These are phyloP conservation scores for Candida sphagnicola DNA, from an alignment of 805 yeast genomes.

Conservation along the genomic window DNA sequence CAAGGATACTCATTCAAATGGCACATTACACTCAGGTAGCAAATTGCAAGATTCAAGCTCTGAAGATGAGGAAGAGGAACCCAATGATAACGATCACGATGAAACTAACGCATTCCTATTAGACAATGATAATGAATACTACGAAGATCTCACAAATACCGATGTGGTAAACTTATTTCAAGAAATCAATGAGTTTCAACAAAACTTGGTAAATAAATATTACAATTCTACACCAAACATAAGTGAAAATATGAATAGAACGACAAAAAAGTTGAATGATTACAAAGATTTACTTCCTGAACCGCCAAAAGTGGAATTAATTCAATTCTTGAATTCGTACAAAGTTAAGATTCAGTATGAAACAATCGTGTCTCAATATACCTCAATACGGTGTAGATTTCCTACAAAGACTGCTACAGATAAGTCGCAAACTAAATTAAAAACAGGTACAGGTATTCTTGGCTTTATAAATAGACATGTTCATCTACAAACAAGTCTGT, in stretches of 20 bases:
- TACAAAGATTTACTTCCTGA: slow-evolving; percentile 21
- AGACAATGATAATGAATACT: background rate
- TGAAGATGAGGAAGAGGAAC: background rate
- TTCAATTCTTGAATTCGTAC: slow-evolving; percentile 10
- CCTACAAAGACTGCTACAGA: slow-evolving; percentile 9
- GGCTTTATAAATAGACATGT: slow-evolving; percentile 22
- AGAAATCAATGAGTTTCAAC: slow-evolving; percentile 30
- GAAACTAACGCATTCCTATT: slow-evolving; percentile 4
- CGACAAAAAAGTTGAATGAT: slow-evolving; percentile 33
- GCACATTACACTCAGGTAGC: too few species aligned
- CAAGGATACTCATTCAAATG: too few species aligned
- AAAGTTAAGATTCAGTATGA: slow-evolving; percentile 34
- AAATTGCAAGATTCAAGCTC: background rate
- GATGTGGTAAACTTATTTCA: slow-evolving; percentile 15
- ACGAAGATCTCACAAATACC: slow-evolving; percentile 1
- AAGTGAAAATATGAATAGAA: slow-evolving; percentile 17
- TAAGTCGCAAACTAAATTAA: slow-evolving; percentile 6
- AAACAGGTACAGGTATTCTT: slow-evolving; percentile 20
- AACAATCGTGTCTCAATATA: slow-evolving; percentile 31
- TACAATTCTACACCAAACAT: slow-evolving; percentile 6
- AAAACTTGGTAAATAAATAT: slow-evolving; percentile 23
- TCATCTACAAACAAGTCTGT: background rate
- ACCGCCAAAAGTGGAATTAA: background rate
- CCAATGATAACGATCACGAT: slow-evolving; percentile 9
- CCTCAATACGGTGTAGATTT: slow-evolving; percentile 32